Evolutionary conservation across 2,329 filamentous ascomycete species (phyloP).

Genomic region (Neocucurbitaria cava): DNA sequence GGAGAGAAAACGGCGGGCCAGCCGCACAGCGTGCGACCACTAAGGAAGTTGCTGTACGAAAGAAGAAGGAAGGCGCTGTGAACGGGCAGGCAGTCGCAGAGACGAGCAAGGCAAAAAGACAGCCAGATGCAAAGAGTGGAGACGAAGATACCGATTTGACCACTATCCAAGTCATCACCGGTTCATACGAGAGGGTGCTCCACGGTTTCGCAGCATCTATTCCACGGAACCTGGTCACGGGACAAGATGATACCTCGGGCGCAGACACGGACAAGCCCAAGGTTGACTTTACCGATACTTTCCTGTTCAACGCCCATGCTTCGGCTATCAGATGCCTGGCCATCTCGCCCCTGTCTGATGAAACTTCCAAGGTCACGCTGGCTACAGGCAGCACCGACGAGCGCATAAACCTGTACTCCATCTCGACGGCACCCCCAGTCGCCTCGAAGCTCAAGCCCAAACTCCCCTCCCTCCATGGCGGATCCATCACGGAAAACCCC

Average conservation of each 20-base stretch:
- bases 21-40: slow-evolving; percentile 24
- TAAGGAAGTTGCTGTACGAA: slow-evolving; percentile 19
- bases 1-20: slow-evolving; percentile 29
- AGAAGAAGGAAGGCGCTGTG: slow-evolving; percentile 24
- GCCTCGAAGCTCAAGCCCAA: slow-evolving; percentile 64
- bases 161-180: slow-evolving; percentile 85
- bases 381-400: slow-evolving; percentile 94
- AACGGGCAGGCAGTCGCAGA: slow-evolving; percentile 25
- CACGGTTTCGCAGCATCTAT: slow-evolving; percentile 88
- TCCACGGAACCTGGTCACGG: slow-evolving; percentile 46
- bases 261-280: slow-evolving; percentile 32
- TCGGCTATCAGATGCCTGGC: slow-evolving; percentile 90
- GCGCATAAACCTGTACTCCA: slow-evolving; percentile 90
- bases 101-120: slow-evolving; percentile 22
- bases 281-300: slow-evolving; percentile 84
- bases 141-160: slow-evolving; percentile 15
- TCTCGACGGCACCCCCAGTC: slow-evolving; percentile 67
- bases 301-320: slow-evolving; percentile 92
- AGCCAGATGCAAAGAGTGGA: slow-evolving; percentile 10
- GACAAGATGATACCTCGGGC: slow-evolving; percentile 24
- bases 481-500: slow-evolving; percentile 80
- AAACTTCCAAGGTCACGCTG: slow-evolving; percentile 82
- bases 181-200: slow-evolving; percentile 91
- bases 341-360: slow-evolving; percentile 72
- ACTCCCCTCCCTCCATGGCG: slow-evolving; percentile 72